Conservation (phyloP, 1,284 basidiomycete genomes). For the Taiwanofungus camphoratus region DNA sequence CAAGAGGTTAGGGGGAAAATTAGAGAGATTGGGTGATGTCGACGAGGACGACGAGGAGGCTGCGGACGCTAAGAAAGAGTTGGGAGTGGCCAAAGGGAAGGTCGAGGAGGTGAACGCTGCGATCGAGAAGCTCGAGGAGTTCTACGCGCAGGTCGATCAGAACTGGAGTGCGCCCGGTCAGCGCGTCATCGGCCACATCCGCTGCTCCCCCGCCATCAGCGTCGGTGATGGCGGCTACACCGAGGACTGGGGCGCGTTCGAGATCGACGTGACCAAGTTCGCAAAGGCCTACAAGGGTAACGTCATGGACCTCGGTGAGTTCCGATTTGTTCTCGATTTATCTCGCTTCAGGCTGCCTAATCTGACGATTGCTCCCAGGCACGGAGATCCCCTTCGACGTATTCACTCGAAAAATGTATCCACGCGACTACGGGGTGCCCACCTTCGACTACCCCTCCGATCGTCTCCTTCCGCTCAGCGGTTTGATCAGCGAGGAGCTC, state of each 20-base stretch:
- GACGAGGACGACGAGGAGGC: slow-evolving; percentile 8
- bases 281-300: slow-evolving; percentile 16
- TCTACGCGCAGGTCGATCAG: slow-evolving; percentile 15
- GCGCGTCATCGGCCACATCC: slow-evolving; percentile 28
- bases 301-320: slow-evolving; percentile 18
- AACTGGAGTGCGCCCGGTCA: slow-evolving; percentile 20
- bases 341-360: slow-evolving; percentile 16
- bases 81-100: slow-evolving; percentile 1
- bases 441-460: slow-evolving; percentile 29
- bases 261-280: slow-evolving; percentile 15
- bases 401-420: slow-evolving; percentile 24
- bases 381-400: slow-evolving; percentile 19
- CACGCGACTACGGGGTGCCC: slow-evolving; percentile 18
- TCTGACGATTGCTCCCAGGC: slow-evolving; percentile 25
- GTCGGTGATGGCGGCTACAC: slow-evolving; percentile 15
- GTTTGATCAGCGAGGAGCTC: slow-evolving; percentile 19
- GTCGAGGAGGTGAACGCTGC: slow-evolving; percentile 6
- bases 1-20: slow-evolving; percentile 3
- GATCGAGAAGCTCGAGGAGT: slow-evolving; percentile 10
- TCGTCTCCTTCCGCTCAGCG: slow-evolving; percentile 27
- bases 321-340: slow-evolving; percentile 21
- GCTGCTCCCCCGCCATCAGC: slow-evolving; percentile 24
- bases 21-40: not conserved
- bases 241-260: slow-evolving; percentile 17
- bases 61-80: slow-evolving; percentile 3